Conservation (phyloP, 331 rosid species). For the Saraca asoca region DNA sequence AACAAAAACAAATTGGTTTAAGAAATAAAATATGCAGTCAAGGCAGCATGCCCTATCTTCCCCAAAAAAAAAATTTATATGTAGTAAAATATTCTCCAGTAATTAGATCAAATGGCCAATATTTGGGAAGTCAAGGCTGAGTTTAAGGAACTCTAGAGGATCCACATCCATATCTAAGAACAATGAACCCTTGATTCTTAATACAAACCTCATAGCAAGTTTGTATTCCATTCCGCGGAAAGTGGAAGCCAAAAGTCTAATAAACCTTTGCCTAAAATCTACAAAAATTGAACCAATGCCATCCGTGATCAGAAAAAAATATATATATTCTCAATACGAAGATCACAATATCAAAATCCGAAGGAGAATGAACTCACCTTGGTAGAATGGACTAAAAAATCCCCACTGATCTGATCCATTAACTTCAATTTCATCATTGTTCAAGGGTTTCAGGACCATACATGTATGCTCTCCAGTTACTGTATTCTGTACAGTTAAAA, state of each 20-base stretch:
- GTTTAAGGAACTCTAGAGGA: slow-evolving; percentile 10
- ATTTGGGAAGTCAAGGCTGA: slow-evolving; percentile 8
- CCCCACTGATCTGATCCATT: slow-evolving; percentile 63
- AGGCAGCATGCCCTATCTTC: background rate
- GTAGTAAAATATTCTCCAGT: slow-evolving; percentile 6
- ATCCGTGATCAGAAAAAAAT: slow-evolving; percentile 17
- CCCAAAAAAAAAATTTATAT: background rate
- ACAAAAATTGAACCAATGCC: slow-evolving; percentile 31
- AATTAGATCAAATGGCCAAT: slow-evolving; percentile 23
- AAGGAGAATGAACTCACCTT: slow-evolving; percentile 48
- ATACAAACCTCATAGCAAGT: slow-evolving; percentile 87
- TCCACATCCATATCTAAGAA: slow-evolving; percentile 6
- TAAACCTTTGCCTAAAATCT: slow-evolving; percentile 85
- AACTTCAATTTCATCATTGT: slow-evolving; percentile 83
- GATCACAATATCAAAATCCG: slow-evolving; percentile 9
- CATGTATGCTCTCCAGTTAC: slow-evolving; percentile 96
- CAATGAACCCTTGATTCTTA: slow-evolving; percentile 4
- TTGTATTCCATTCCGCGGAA: slow-evolving; percentile 72
- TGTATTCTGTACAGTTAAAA: slow-evolving; percentile 53
- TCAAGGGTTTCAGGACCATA: slow-evolving; percentile 82
- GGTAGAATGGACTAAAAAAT: slow-evolving; percentile 74
- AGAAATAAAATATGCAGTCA: background rate
- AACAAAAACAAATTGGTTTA: background rate
- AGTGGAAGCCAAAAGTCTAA: slow-evolving; percentile 60
- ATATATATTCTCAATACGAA: slow-evolving; percentile 19